Percentiles rank a stretch among this genome's conserved stretches.
Conservation (phyloP, 1,284 basidiomycete species). For the Irpex sp. region DNA sequence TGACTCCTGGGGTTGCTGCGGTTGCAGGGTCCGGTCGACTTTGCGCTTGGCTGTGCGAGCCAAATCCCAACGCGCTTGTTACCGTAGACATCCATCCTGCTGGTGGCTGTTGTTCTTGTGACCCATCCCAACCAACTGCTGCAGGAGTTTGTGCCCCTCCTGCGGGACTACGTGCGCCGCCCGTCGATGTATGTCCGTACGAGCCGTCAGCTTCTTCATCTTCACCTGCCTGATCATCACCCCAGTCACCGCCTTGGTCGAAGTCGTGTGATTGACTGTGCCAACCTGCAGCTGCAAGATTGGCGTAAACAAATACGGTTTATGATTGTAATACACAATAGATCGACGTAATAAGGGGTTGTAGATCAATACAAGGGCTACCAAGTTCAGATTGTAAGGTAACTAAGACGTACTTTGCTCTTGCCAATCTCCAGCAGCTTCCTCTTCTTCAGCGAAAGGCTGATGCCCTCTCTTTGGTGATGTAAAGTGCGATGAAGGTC, state of each 20-base stretch:
- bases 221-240: slow-evolving; percentile 10
- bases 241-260: slow-evolving; percentile 16
- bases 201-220: slow-evolving; percentile 12
- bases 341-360: neutral
- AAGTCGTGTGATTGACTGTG: slow-evolving; percentile 3
- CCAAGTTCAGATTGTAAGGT: neutral
- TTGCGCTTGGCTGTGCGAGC: slow-evolving; percentile 2
- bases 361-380: neutral
- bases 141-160: neutral
- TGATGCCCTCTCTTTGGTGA: neutral
- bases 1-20: neutral
- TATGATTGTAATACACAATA: neutral
- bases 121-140: neutral
- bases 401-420: slow-evolving; percentile 9
- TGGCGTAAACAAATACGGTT: neutral
- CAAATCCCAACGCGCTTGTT: slow-evolving; percentile 5
- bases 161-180: neutral
- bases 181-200: neutral
- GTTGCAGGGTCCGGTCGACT: neutral
- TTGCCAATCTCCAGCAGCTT: slow-evolving; percentile 4
- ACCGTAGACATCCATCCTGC: slow-evolving; percentile 1
- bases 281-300: slow-evolving; percentile 16
- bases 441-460: neutral
- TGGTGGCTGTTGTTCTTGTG: neutral
- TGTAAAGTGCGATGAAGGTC: neutral